A percentile compares a stretch with the other conserved stretches of the same genome.
Conservation (phyloP, 169 alveolate genomes). For the Plasmodium falciparum region DNA sequence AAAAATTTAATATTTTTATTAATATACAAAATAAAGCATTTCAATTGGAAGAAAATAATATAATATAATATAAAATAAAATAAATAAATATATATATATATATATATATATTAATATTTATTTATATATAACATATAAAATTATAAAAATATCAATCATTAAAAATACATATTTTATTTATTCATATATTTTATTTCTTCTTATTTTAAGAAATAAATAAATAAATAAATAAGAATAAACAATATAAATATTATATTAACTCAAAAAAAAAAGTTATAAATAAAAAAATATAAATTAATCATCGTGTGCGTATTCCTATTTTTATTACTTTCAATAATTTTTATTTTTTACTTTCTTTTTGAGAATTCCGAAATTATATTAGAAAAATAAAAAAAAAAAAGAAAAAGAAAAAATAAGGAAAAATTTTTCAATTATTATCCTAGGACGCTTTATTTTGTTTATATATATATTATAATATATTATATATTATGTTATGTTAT, state of each 20-base stretch:
- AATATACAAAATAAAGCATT: too few relatives aligned
- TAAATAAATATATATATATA: too few relatives aligned
- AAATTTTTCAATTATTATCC: not conserved
- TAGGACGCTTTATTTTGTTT: not conserved
- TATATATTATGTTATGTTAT: not conserved
- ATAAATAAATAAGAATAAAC: not conserved
- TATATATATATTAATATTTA: too few relatives aligned
- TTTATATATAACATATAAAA: too few relatives aligned
- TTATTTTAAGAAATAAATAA: not conserved
- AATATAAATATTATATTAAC: not conserved
- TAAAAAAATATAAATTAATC: not conserved
- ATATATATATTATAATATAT: not conserved
- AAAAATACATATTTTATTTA: too few relatives aligned
- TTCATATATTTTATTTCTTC: too few relatives aligned
- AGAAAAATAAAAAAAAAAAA: conserved; percentile 3
- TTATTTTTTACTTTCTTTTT: too few relatives aligned
- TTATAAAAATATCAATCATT: too few relatives aligned
- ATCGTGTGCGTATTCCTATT: conserved; percentile 16
- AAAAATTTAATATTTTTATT: too few relatives aligned
- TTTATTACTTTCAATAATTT: not conserved
- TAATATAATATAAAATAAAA: too few relatives aligned
- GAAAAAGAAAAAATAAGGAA: not conserved
- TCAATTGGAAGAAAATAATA: too few relatives aligned
- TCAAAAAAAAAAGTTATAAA: not conserved
- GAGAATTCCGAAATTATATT: too few relatives aligned